Evolutionary conservation across 2,329 filamentous ascomycete species (phyloP).

Genomic region (Penicillium oxalicum): DNA sequence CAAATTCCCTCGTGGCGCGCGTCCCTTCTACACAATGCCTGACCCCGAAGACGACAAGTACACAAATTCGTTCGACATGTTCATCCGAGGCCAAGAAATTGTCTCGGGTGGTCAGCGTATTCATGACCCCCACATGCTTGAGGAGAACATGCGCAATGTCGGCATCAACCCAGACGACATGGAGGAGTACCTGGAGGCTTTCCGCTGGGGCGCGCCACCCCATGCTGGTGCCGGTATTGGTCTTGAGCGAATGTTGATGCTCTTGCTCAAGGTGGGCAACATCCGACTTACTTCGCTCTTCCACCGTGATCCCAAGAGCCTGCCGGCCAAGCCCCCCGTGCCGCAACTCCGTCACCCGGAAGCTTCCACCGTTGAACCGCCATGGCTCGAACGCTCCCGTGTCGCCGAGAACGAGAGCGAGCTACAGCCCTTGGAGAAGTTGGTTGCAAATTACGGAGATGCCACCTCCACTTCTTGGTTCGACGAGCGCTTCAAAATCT

Average conservation of each 20-base stretch:
- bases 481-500: conserved; percentile 80
- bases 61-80: conserved; percentile 94
- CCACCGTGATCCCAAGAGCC: conserved; percentile 79
- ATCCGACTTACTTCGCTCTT: conserved; percentile 84
- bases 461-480: conserved; percentile 92
- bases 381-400: conserved; percentile 47
- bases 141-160: conserved; percentile 66
- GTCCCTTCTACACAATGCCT: conserved; percentile 88
- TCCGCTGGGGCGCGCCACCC: conserved; percentile 80
- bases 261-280: conserved; percentile 79
- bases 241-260: conserved; percentile 79
- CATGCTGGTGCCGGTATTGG: conserved; percentile 88
- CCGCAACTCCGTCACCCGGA: conserved; percentile 75
- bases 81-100: conserved; percentile 87
- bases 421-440: conserved; percentile 70
- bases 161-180: conserved; percentile 76
- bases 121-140: conserved; percentile 68
- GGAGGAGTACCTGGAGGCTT: conserved; percentile 84
- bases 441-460: conserved; percentile 93
- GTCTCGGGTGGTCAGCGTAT: conserved; percentile 91
- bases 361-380: conserved; percentile 69
- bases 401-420: conserved; percentile 46
- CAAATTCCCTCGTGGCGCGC: conserved; percentile 78
- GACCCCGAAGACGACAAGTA: conserved; percentile 64
- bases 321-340: conserved; percentile 61